phyloP scores from a whole-genome alignment of 2,329 filamentous ascomycete genomes.

The Diaporthe sp. region DNA sequence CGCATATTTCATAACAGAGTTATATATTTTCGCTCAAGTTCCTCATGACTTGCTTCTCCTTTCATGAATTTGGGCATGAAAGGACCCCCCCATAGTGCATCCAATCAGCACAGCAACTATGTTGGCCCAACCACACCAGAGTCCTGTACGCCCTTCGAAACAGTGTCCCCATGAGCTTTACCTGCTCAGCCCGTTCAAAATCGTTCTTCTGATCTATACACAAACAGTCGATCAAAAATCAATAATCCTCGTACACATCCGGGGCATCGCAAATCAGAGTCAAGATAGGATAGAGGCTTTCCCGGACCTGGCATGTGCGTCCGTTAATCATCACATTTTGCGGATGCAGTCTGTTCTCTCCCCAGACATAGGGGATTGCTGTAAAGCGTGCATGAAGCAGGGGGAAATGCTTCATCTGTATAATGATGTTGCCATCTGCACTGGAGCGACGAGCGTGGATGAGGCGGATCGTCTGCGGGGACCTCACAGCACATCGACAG shows the following conservation, averaged over 20 bases:
- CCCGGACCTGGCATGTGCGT: not conserved
- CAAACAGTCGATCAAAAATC: constrained; percentile 21
- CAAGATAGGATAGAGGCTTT: not conserved
- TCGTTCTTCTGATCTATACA: constrained; percentile 4
- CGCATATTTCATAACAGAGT: no score
- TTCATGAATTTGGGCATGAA: no score
- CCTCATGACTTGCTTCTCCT: no score
- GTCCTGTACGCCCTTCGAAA: not conserved
- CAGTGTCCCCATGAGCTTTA: constrained; percentile 2
- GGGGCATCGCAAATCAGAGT: not conserved
- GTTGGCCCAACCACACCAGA: constrained; percentile 3
- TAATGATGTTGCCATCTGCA: not conserved
- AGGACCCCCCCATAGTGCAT: no score
- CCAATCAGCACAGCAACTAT: no score
- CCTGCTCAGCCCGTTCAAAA: not conserved
- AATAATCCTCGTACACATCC: not conserved
- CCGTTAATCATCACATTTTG: not conserved
- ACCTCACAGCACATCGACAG: no score
- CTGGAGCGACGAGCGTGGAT: not conserved
- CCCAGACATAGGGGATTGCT: constrained; percentile 1
- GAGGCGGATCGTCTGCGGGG: constrained; percentile 2
- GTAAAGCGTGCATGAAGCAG: not conserved
- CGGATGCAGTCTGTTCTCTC: not conserved
- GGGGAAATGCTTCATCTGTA: not conserved
- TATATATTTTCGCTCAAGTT: no score